phyloP scores from a whole-genome alignment of 768 basidiomycete genomes.

The Lenzites betulinus region DNA sequence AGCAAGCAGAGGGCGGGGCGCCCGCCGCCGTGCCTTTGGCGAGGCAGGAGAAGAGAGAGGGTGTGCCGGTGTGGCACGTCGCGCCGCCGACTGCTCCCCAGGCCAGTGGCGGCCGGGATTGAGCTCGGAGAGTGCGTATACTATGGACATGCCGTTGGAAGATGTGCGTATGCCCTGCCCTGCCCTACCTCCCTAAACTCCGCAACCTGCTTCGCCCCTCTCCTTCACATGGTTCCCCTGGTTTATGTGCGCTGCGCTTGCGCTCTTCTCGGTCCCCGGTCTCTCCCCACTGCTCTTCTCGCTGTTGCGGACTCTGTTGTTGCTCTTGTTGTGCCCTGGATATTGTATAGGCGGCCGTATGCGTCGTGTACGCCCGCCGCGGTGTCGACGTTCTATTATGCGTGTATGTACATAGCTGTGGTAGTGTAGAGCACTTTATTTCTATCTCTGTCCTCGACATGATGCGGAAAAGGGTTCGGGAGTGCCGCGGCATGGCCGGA shows the following conservation, averaged over 20 bases:
- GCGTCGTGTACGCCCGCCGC: background rate
- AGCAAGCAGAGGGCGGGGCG: constrained; percentile 12
- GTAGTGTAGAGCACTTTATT: constrained; percentile 23
- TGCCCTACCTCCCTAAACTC: background rate
- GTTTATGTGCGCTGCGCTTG: background rate
- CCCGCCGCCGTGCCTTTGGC: constrained; percentile 30
- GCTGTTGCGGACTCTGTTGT: constrained; percentile 6
- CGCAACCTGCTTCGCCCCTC: background rate
- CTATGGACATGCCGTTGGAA: constrained; percentile 7
- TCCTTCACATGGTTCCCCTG: constrained; percentile 3
- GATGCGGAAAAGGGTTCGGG: too few species aligned
- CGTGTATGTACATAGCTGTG: constrained; percentile 20
- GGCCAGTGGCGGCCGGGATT: constrained; percentile 21
- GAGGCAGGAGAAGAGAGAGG: constrained; percentile 31
- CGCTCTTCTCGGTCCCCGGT: background rate
- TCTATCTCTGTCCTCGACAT: constrained; percentile 2
- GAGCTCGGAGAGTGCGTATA: constrained; percentile 5
- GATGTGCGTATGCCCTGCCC: constrained; percentile 1
- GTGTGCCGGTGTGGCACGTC: constrained; percentile 35
- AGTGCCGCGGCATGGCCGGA: too few species aligned
- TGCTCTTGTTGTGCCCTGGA: constrained; percentile 2
- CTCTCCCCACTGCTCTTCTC: background rate
- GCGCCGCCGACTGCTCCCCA: constrained; percentile 29
- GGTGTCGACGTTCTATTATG: constrained; percentile 18
- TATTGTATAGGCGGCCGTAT: constrained; percentile 17